Conservation (phyloP, 1,284 basidiomycete species). For the Grifola frondosa region DNA sequence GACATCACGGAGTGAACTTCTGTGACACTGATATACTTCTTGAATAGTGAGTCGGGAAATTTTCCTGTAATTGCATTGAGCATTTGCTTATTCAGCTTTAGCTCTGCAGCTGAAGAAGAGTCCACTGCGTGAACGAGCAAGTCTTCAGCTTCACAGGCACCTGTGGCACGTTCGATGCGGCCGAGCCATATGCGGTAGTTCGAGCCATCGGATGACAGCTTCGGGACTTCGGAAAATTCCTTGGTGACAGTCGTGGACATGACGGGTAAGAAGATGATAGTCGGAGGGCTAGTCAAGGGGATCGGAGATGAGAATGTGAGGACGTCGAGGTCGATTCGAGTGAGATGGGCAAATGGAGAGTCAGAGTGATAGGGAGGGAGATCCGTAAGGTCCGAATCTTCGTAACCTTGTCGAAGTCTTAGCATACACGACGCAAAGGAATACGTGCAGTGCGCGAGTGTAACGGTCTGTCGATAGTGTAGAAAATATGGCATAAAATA, state of each 20-base stretch:
- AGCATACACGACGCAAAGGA: too few relatives aligned
- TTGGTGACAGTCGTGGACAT: conserved; percentile 3
- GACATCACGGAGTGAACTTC: conserved; percentile 5
- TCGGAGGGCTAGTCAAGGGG: too few relatives aligned
- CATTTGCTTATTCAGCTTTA: conserved; percentile 3
- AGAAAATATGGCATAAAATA: too few relatives aligned
- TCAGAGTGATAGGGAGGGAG: too few relatives aligned
- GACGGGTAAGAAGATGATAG: too few relatives aligned
- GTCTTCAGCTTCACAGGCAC: conserved; percentile 5
- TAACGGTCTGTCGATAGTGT: too few relatives aligned
- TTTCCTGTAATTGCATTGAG: conserved; percentile 4
- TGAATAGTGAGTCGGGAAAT: conserved; percentile 11
- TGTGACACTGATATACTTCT: not conserved
- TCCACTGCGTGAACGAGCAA: not conserved
- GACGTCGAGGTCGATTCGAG: too few relatives aligned
- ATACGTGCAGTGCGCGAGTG: too few relatives aligned
- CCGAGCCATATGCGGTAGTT: not conserved
- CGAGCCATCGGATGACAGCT: not conserved
- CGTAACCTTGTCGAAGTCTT: too few relatives aligned
- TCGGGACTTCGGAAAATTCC: conserved; percentile 1
- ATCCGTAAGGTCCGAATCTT: too few relatives aligned
- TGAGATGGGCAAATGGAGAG: too few relatives aligned
- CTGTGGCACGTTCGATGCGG: conserved; percentile 2
- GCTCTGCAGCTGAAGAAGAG: not conserved
- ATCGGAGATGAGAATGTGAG: too few relatives aligned